Evolutionary conservation across 495 filamentous ascomycete species (phyloP).

Genomic region (Lasiosphaeria miniovina): DNA sequence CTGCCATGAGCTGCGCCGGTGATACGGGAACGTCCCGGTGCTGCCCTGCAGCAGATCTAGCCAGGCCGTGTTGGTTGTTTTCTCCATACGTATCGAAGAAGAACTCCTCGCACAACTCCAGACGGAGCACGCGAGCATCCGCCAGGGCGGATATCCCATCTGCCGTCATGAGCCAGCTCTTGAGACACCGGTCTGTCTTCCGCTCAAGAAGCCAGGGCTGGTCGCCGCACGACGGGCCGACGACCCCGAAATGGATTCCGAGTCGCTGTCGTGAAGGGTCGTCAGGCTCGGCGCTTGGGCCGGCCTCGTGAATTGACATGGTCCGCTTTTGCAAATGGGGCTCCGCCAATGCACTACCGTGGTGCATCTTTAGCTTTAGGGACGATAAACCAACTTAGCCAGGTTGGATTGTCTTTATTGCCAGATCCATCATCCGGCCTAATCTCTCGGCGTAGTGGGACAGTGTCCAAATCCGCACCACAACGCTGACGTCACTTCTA

Average conservation of each 20-base stretch:
- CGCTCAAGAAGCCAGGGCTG: background rate
- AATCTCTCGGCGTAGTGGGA: no score
- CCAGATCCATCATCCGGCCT: no score
- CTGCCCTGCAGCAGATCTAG: background rate
- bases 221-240: background rate
- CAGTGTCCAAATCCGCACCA: no score
- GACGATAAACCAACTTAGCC: no score
- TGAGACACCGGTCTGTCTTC: background rate
- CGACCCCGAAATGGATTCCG: background rate
- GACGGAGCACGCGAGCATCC: background rate
- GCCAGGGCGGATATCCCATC: background rate
- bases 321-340: no score
- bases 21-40: background rate
- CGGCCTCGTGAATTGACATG: no score
- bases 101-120: conserved; percentile 1
- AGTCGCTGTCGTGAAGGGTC: no score
- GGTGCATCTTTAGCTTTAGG: no score
- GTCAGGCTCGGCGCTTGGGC: no score
- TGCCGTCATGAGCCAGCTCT: background rate
- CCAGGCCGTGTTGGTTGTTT: background rate
- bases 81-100: conserved; percentile 4
- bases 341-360: no score
- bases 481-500: no score
- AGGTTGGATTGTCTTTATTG: no score
- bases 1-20: background rate